Evolutionary conservation across 257 asterid species (phyloP).

Genomic region (Fraxinus quadrangulata): DNA sequence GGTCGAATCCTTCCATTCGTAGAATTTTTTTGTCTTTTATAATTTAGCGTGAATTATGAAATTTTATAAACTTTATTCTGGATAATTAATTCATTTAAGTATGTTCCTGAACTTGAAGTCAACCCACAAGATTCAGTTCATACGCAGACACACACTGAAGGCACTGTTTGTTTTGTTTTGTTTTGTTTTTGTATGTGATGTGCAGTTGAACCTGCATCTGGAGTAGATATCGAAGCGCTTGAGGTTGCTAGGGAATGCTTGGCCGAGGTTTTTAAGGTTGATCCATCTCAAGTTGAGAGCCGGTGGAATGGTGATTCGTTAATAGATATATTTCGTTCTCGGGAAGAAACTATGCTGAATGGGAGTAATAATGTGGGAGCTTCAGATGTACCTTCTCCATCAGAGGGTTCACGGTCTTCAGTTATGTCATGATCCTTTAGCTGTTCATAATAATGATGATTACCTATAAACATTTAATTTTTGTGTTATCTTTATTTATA

Average conservation of each 20-base stretch:
- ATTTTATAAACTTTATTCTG: neutral
- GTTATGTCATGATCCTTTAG: constrained; percentile 21
- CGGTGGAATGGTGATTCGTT: constrained; percentile 47
- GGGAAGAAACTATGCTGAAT: constrained; percentile 23
- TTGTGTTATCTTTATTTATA: neutral
- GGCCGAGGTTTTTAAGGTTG: constrained; percentile 69
- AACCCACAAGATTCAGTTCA: constrained; percentile 21
- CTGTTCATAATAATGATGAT: neutral
- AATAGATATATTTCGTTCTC: constrained; percentile 57
- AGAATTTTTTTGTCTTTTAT: neutral
- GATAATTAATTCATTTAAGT: neutral
- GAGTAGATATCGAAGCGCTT: constrained; percentile 66
- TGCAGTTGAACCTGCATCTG: constrained; percentile 73
- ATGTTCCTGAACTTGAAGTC: constrained; percentile 6
- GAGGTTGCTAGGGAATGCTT: constrained; percentile 82
- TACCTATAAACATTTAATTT: neutral
- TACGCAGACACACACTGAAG: neutral
- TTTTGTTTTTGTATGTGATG: neutral
- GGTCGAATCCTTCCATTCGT: neutral
- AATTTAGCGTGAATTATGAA: neutral
- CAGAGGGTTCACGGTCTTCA: constrained; percentile 33
- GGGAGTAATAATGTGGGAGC: constrained; percentile 29
- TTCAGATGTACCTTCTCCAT: constrained; percentile 42
- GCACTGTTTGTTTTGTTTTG: neutral
- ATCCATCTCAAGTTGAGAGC: constrained; percentile 44